Evolutionary conservation across 305 asterid genomes (phyloP).

Genomic region (Striga hermonthica): DNA sequence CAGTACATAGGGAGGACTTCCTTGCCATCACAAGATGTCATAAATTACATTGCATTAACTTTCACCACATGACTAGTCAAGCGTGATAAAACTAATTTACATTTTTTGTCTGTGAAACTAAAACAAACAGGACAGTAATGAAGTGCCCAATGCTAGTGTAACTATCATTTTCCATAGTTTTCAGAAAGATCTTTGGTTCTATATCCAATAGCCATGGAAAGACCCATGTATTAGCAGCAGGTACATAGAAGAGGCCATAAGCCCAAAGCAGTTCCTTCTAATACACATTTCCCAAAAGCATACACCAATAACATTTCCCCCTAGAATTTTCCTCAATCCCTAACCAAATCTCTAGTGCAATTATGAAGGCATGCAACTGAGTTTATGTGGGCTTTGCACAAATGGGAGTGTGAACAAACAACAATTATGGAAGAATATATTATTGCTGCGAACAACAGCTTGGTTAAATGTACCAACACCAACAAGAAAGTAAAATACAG

Average conservation of each 20-base stretch:
- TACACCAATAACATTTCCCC: no score
- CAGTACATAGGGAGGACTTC: no score
- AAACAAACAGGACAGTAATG: constrained; percentile 23
- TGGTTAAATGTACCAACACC: constrained; percentile 15
- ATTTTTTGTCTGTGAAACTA: background rate
- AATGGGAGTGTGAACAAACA: constrained; percentile 1
- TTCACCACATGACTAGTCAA: constrained; percentile 14
- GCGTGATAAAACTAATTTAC: constrained; percentile 1
- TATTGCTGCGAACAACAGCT: constrained; percentile 6
- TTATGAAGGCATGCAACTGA: background rate
- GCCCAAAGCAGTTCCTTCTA: background rate
- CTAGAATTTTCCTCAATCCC: background rate
- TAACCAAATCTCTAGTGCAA: constrained; percentile 16
- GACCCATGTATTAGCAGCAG: constrained; percentile 6
- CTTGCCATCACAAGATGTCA: constrained; percentile 18
- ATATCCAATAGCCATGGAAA: background rate
- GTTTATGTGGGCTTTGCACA: constrained; percentile 7
- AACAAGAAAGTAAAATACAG: constrained; percentile 20
- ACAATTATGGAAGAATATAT: background rate
- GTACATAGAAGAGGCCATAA: background rate
- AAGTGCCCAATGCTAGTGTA: constrained; percentile 17
- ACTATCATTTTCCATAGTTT: constrained; percentile 16
- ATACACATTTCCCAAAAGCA: no score
- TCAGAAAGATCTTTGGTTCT: constrained; percentile 5
- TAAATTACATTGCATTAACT: constrained; percentile 4